phyloP scores from a whole-genome alignment of 2,329 filamentous ascomycete species.

The Lasiodiplodia gonubiensis region DNA sequence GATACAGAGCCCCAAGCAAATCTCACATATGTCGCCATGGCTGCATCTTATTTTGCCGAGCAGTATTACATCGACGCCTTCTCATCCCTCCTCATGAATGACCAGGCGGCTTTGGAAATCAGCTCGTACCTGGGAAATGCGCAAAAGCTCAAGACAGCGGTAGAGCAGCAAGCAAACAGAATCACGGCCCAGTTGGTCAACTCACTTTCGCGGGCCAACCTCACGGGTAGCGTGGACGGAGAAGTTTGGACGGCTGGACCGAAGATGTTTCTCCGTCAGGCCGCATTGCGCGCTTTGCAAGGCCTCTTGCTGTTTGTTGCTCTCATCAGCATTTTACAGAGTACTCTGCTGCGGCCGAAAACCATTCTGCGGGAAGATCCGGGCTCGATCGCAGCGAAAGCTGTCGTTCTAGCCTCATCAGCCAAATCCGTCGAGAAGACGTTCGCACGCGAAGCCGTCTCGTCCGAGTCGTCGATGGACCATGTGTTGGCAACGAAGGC shows the following conservation, averaged over 20 bases:
- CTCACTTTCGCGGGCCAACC: background rate
- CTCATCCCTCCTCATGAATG: background rate
- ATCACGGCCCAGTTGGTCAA: conserved; percentile 26
- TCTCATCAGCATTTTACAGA: conserved; percentile 1
- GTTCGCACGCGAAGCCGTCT: conserved; percentile 1
- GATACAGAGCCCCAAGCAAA: conserved; percentile 1
- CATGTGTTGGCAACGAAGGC: background rate
- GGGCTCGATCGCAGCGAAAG: conserved; percentile 19
- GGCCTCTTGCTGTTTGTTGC: conserved; percentile 7
- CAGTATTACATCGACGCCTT: conserved; percentile 17
- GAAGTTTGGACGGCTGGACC: background rate
- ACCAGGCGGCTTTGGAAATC: conserved; percentile 1
- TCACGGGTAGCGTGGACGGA: background rate
- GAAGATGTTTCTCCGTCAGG: conserved; percentile 19
- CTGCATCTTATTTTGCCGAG: background rate
- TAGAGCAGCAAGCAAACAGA: conserved; percentile 4
- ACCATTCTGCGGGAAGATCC: conserved; percentile 13
- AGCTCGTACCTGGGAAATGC: background rate
- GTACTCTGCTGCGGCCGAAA: conserved; percentile 15
- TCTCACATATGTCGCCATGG: background rate
- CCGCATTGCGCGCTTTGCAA: conserved; percentile 5
- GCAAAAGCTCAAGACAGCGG: background rate
- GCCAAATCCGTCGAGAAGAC: background rate
- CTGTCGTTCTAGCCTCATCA: conserved; percentile 1
- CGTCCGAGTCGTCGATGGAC: conserved; percentile 1